Evolutionary conservation across 345 rosid genomes (phyloP).

Genomic region (Dovyalis caffra): DNA sequence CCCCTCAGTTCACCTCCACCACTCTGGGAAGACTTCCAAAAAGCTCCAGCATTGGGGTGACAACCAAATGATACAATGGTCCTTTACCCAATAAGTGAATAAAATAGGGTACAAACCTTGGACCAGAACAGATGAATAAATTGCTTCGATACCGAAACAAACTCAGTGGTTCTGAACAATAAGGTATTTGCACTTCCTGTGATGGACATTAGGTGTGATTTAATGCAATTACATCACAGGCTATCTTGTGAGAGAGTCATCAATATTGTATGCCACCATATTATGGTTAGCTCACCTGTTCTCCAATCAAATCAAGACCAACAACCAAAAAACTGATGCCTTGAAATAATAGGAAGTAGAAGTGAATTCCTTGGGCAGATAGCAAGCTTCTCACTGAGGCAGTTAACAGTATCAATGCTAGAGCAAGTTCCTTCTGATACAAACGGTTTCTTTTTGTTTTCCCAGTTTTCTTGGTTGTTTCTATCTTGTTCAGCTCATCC

Average conservation of each 20-base stretch:
- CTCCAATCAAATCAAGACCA: conserved; percentile 92
- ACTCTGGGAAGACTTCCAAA: background rate
- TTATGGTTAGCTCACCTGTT: conserved; percentile 58
- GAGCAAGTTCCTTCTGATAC: conserved; percentile 69
- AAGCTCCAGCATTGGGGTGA: background rate
- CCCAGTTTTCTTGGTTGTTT: conserved; percentile 37
- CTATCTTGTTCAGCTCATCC: conserved; percentile 58
- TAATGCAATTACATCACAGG: background rate
- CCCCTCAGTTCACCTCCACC: background rate
- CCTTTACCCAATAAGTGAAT: background rate
- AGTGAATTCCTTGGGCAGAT: conserved; percentile 87
- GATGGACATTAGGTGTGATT: background rate
- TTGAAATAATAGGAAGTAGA: conserved; percentile 86
- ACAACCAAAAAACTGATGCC: conserved; percentile 76
- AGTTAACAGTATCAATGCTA: conserved; percentile 64
- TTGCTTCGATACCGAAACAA: background rate
- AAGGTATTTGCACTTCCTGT: background rate
- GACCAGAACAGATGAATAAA: background rate
- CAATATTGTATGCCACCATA: background rate
- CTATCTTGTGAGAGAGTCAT: background rate
- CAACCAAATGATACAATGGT: background rate
- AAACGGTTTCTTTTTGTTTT: conserved; percentile 54
- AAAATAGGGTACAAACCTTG: background rate
- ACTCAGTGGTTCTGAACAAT: background rate
- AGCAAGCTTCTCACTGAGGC: conserved; percentile 77